Percentiles rank a stretch among this genome's conserved stretches.
These are phyloP conservation scores for Prunus armeniaca DNA, from an alignment of 306 rosid genomes.

Conservation along the genomic window DNA sequence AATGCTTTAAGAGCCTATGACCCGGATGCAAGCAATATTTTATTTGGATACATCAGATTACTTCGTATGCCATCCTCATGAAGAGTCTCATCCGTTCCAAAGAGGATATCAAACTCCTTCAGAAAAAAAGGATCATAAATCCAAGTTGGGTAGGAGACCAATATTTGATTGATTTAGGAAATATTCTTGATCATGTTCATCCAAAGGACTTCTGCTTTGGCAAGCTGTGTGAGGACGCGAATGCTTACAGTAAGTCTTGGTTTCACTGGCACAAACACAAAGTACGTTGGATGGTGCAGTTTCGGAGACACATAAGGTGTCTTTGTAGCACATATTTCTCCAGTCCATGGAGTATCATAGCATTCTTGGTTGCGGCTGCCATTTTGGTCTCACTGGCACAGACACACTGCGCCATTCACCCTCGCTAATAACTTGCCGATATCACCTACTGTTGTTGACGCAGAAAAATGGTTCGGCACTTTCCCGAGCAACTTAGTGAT, in stretches of 20 bases:
- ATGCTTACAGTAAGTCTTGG: not conserved
- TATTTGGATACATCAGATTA: too few relatives aligned
- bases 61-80: too few relatives aligned
- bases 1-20: too few relatives aligned
- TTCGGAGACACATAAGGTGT: not conserved
- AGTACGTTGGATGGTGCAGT: not conserved
- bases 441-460: too few relatives aligned
- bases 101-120: constrained; percentile 15
- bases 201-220: constrained; percentile 20
- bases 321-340: not conserved
- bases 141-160: not conserved
- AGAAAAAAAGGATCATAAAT: too few relatives aligned
- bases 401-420: not conserved
- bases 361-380: not conserved
- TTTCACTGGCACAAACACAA: too few relatives aligned
- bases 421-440: not conserved
- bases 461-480: too few relatives aligned
- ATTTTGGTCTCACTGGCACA: not conserved
- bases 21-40: too few relatives aligned
- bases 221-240: not conserved
- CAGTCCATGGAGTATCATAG: not conserved
- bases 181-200: constrained; percentile 18
- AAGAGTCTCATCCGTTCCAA: constrained; percentile 19
- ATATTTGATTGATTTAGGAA: constrained; percentile 5
- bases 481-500: too few relatives aligned